phyloP scores from a whole-genome alignment of 495 filamentous ascomycete species.

The Penicillium malachiteum region DNA sequence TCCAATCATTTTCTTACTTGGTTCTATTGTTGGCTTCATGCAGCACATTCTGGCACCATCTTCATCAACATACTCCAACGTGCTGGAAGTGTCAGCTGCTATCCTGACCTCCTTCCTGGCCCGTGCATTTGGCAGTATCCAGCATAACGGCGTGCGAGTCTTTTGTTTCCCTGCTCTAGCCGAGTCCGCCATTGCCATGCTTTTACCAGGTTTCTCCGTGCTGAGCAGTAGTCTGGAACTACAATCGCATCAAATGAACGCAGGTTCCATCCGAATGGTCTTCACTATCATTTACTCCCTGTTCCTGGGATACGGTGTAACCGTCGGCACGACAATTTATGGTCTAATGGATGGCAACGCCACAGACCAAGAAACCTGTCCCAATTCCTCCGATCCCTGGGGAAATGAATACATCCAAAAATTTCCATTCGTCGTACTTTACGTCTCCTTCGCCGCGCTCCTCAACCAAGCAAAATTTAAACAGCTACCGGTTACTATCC shows the following conservation, averaged over 20 bases:
- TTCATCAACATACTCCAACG: slow-evolving; percentile 75
- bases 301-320: slow-evolving; percentile 93
- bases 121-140: slow-evolving; percentile 77
- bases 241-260: slow-evolving; percentile 78
- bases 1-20: slow-evolving; percentile 79
- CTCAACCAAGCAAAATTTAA: slow-evolving; percentile 87
- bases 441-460: slow-evolving; percentile 72
- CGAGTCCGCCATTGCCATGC: slow-evolving; percentile 84
- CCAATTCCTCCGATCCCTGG: slow-evolving; percentile 36
- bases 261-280: slow-evolving; percentile 87
- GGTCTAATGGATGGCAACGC: slow-evolving; percentile 74
- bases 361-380: slow-evolving; percentile 65
- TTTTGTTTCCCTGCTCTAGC: slow-evolving; percentile 90
- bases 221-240: slow-evolving; percentile 79
- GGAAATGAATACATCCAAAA: slow-evolving; percentile 35
- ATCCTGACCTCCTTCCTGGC: slow-evolving; percentile 81
- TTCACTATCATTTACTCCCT: slow-evolving; percentile 92
- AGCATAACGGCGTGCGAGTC: slow-evolving; percentile 36
- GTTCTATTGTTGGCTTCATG: slow-evolving; percentile 75
- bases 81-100: slow-evolving; percentile 83
- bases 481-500: slow-evolving; percentile 75
- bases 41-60: slow-evolving; percentile 73
- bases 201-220: slow-evolving; percentile 82
- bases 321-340: slow-evolving; percentile 87
- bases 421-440: slow-evolving; percentile 66